Percentiles rank a stretch among this genome's conserved stretches.
These are phyloP conservation scores for Brassica hybrid DNA, from an alignment of 441 rosid genomes.

Conservation along the genomic window DNA sequence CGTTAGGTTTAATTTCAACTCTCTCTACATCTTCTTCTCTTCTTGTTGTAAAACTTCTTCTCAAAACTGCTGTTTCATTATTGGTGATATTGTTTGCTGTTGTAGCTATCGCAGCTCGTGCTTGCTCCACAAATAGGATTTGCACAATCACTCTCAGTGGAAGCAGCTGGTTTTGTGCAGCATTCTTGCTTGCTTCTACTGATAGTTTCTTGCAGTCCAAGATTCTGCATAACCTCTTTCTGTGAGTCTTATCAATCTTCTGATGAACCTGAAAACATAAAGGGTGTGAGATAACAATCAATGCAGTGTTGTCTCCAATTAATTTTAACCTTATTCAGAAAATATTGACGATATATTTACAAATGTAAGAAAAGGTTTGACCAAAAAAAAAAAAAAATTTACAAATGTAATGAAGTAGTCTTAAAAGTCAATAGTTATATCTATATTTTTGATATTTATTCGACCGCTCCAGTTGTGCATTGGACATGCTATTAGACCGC, in stretches of 20 bases:
- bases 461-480: not conserved
- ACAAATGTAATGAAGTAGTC: not conserved
- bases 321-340: not conserved
- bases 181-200: slow-evolving; percentile 70
- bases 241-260: slow-evolving; percentile 63
- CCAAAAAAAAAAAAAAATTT: too few species aligned
- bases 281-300: not conserved
- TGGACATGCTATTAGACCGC: not conserved
- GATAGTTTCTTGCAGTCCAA: slow-evolving; percentile 77
- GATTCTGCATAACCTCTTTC: slow-evolving; percentile 64
- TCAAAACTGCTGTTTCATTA: slow-evolving; percentile 63
- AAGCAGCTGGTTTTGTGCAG: slow-evolving; percentile 72
- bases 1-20: slow-evolving; percentile 48
- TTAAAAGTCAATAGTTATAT: not conserved
- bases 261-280: slow-evolving; percentile 56
- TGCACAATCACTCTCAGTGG: slow-evolving; percentile 76
- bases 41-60: slow-evolving; percentile 69
- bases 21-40: slow-evolving; percentile 59
- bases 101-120: slow-evolving; percentile 68
- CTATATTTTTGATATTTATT: too few species aligned
- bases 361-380: too few species aligned
- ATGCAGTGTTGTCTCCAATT: not conserved
- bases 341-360: not conserved
- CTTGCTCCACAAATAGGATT: slow-evolving; percentile 74
- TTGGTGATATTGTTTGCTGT: slow-evolving; percentile 53